Evolutionary conservation across 371 early-diverging fungal species (phyloP), one percentile per base, ranked within the genome.

Genomic region (Basidiobolus meristosporus): DNA sequence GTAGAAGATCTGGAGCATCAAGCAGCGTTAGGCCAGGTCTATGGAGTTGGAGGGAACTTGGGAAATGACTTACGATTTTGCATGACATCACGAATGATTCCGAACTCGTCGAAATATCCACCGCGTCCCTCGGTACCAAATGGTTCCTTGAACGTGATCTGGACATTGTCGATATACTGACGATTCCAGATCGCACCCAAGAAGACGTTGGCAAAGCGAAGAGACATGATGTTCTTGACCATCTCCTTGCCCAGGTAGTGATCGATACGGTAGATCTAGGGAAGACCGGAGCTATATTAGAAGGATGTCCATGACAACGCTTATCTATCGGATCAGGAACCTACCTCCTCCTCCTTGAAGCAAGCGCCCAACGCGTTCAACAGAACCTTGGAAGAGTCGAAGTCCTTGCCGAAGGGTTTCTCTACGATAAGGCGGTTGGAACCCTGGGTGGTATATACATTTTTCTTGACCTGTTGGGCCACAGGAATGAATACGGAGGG

Each of bases 211-310:
- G 88, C 88, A 48, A 97, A 97, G 21, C 96, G 74, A 43, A 97
- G 53, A 2, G 81, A 73, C 73, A 96, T 75, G 38, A 96, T 53
- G 56, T 95, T 95, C 61, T 97, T 97, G 45, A 97, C 95, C 98
- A 97, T 97, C 49, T 97, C 98, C 54, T 97, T 97, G 50, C 98
- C 98, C 36, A 97, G 78, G 50, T 96, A 97, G 56, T 97, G 98
- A 56, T 96, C 96, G 48, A 96, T 97, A 49, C 98, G 85, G 64
- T 87, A 96, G 35, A 90, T n/a, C n/a, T n/a, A n/a, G n/a, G n/a
- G n/a, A n/a, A n/a, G n/a, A n/a, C n/a, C n/a, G n/a, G n/a, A n/a
- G n/a, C n/a, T n/a, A n/a, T n/a, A n/a, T n/a, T n/a, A n/a, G n/a
- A n/a, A n/a, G n/a, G n/a, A n/a, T n/a, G n/a, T n/a, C n/a, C n/a